A percentile compares a stretch with the other conserved stretches of the same genome.
These are phyloP conservation scores for Picea engelmannii DNA, from an alignment of 83 land plant species.

Conservation along the genomic window DNA sequence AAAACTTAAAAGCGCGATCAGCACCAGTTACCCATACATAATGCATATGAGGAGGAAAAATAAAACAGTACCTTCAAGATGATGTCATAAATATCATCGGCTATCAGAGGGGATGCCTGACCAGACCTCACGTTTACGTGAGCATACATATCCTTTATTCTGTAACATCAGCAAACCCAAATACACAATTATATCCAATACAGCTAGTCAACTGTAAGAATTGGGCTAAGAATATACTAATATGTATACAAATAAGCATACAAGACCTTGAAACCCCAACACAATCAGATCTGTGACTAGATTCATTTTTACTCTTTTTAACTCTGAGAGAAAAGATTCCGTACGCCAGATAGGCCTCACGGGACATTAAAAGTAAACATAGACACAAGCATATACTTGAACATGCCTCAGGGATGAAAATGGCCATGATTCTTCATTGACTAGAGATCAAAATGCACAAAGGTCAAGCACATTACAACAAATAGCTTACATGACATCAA, in stretches of 20 bases:
- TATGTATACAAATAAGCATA: background rate
- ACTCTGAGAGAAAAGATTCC: no score
- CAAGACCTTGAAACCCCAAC: no score
- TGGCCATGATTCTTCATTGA: no score
- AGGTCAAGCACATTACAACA: background rate
- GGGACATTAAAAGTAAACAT: no score
- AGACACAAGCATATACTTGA: no score
- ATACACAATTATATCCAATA: background rate
- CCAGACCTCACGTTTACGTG: conserved; percentile 72
- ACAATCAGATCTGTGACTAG: no score
- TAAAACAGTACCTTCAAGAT: conserved; percentile 62
- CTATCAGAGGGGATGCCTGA: conserved; percentile 76
- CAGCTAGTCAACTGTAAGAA: background rate
- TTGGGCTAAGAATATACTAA: background rate
- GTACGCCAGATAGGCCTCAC: no score
- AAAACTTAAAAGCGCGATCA: no score
- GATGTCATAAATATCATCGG: conserved; percentile 87
- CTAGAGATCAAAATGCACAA: background rate
- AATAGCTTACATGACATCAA: background rate
- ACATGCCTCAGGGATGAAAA: no score
- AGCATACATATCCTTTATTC: conserved; percentile 85
- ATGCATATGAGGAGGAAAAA: background rate
- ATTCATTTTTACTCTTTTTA: no score
- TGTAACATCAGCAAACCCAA: conserved; percentile 27
- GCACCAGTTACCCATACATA: background rate